Evolutionary conservation across 495 filamentous ascomycete genomes (phyloP).

Genomic region (Venustampulla echinocandica): DNA sequence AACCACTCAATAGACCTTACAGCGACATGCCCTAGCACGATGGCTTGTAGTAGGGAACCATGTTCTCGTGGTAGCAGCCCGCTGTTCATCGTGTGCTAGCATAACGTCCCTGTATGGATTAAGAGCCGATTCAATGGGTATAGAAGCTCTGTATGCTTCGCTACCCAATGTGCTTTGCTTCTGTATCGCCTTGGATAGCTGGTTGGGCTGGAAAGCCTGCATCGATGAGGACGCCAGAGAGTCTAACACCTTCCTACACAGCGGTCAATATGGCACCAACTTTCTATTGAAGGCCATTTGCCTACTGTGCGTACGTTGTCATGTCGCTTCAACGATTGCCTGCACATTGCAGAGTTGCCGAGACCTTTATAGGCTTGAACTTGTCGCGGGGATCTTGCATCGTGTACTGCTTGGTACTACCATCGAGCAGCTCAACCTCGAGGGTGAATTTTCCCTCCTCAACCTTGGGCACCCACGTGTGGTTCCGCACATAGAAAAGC

Average conservation of each 20-base stretch:
- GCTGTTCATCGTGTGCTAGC: conserved; percentile 53
- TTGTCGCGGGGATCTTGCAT: conserved; percentile 42
- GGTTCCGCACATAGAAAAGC: conserved; percentile 54
- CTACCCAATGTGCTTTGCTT: conserved; percentile 51
- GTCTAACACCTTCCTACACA: conserved; percentile 50
- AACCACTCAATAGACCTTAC: conserved; percentile 61
- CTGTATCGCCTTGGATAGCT: conserved; percentile 31
- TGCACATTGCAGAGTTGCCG: conserved; percentile 50
- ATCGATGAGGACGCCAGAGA: conserved; percentile 50
- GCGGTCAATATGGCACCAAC: conserved; percentile 53
- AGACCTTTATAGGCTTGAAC: conserved; percentile 47
- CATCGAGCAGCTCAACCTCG: conserved; percentile 46
- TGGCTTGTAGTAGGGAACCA: conserved; percentile 49
- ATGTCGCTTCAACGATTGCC: conserved; percentile 51
- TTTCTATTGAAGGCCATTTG: conserved; percentile 51
- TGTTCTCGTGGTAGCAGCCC: conserved; percentile 45
- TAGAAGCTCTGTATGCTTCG: conserved; percentile 53
- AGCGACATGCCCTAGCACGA: conserved; percentile 54
- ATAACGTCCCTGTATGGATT: conserved; percentile 50
- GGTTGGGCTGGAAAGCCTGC: conserved; percentile 32
- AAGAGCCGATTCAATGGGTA: conserved; percentile 47
- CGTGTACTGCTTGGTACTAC: conserved; percentile 40
- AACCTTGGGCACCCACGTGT: conserved; percentile 52
- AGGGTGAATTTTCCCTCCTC: conserved; percentile 25
- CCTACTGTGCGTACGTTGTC: conserved; percentile 44